Conservation (phyloP, 2,329 filamentous ascomycete genomes). For the Botrytis byssoidea region DNA sequence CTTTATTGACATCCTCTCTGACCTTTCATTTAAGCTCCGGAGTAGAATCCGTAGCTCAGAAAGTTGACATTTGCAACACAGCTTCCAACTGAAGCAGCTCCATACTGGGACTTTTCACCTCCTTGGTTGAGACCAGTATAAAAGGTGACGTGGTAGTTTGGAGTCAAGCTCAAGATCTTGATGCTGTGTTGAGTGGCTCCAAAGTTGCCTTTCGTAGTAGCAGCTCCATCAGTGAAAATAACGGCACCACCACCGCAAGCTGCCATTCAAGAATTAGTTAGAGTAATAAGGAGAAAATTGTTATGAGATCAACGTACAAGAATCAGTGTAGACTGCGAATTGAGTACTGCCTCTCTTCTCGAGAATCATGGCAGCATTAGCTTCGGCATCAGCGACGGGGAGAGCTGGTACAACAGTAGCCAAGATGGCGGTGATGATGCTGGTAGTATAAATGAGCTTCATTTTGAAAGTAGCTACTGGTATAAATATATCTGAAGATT, state of each 20-base stretch:
- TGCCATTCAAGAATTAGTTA: neutral
- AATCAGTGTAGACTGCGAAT: slow-evolving; percentile 15
- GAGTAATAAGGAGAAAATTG: accelerated
- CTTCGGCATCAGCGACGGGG: neutral
- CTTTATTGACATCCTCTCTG: neutral
- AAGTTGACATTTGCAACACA: neutral
- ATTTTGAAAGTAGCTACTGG: neutral
- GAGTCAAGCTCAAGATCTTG: neutral
- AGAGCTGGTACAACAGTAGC: slow-evolving; percentile 5
- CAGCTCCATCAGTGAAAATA: neutral
- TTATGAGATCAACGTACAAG: neutral
- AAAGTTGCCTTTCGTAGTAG: slow-evolving; percentile 5
- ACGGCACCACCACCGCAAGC: slow-evolving; percentile 5
- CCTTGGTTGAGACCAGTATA: neutral
- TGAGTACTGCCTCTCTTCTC: slow-evolving; percentile 8
- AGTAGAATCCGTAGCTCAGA: slow-evolving; percentile 1
- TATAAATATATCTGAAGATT: neutral
- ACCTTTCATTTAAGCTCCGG: neutral
- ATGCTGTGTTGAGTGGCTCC: slow-evolving; percentile 9
- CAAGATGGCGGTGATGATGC: slow-evolving; percentile 15
- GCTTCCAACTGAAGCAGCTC: neutral
- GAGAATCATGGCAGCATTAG: neutral
- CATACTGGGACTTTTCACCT: neutral
- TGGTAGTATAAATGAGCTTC: slow-evolving; percentile 16
- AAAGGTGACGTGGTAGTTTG: slow-evolving; percentile 2